Percentiles rank a stretch among this genome's conserved stretches.
Evolutionary conservation across 2,329 filamentous ascomycete species (phyloP).

Genomic region (Diaporthe destruens): DNA sequence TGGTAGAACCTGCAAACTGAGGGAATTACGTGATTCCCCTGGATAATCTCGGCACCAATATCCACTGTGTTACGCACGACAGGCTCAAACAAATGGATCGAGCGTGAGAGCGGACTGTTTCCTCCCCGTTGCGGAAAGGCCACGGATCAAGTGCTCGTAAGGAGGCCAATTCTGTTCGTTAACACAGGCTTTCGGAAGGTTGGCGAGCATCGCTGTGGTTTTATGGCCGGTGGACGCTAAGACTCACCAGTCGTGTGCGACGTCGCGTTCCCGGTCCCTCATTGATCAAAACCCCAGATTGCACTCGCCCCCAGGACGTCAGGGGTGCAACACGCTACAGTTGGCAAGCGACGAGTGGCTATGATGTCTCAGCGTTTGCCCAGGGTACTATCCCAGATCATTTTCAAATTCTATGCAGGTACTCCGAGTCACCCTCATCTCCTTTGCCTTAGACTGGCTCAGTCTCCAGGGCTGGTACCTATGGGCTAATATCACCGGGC

Average conservation of each 20-base stretch:
- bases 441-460: not conserved
- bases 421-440: constrained; percentile 18
- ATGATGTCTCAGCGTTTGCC: not conserved
- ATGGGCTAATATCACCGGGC: not conserved
- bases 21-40: too few relatives aligned
- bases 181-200: too few relatives aligned
- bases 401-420: not conserved
- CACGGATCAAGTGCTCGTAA: not conserved
- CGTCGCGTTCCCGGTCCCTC: not conserved
- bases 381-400: not conserved
- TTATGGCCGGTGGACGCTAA: constrained; percentile 12
- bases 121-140: not conserved
- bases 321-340: not conserved
- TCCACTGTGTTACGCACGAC: not conserved
- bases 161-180: not conserved
- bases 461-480: too few relatives aligned
- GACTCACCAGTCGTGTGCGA: not conserved
- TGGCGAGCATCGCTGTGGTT: not conserved
- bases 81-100: not conserved
- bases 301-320: not conserved
- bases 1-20: not conserved
- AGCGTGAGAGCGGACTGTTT: not conserved
- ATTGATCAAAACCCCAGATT: constrained; percentile 17
- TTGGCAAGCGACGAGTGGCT: constrained; percentile 18
- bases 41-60: too few relatives aligned